Evolutionary conservation across 179 eudicot genomes (phyloP), one percentile per base, ranked within the genome.

Genomic region (Amaranthus tricolor): DNA sequence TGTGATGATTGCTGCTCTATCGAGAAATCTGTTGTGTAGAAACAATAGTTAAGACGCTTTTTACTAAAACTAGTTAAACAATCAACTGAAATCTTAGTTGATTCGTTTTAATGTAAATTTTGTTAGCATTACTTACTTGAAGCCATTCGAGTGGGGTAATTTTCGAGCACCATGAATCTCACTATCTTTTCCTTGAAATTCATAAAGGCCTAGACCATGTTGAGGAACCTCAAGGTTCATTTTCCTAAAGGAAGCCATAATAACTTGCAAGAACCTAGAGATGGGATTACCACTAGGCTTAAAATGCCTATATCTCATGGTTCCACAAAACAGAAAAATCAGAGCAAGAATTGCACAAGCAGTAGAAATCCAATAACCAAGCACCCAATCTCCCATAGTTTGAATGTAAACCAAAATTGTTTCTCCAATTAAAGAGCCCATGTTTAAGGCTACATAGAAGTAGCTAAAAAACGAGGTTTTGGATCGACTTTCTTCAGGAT

Each of bases 381-480:
- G 69, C 48, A 85, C 87, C 85, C 85, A 85, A 31, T 71, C 76
- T 6, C 87, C 87, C 83, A 82, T 79, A 49, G 75, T 85, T 75
- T 85, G 82, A 5, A 85, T 73, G 71, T 85, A 85, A 45, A 85
- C 87, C 76, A 85, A 64, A 19, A 85, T 52, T 4, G 87, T 85
- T 73, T 85, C 87, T n/a, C 85, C 85, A 0, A 85, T 85, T 50
- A 85, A 77, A 12, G 87, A 82, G 3, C 87, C 87, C 16, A 79
- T 63, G 76, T 85, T 85, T 58, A 85, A 66, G 66, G 87, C 87
- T 64, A 85, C 87, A 10, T 85, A 85, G 24, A 85, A 85, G 70
- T 85, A 82, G 74, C 87, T 85, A 64, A 85, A 85, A 56, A 85
- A 85, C 9, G 87, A 82, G 4, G 85, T 80, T 66, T 85, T 85